A percentile compares a stretch with the other conserved stretches of the same genome.
phyloP scores from a whole-genome alignment of 23 red algal genomes.

The Agarophyton chilense region DNA sequence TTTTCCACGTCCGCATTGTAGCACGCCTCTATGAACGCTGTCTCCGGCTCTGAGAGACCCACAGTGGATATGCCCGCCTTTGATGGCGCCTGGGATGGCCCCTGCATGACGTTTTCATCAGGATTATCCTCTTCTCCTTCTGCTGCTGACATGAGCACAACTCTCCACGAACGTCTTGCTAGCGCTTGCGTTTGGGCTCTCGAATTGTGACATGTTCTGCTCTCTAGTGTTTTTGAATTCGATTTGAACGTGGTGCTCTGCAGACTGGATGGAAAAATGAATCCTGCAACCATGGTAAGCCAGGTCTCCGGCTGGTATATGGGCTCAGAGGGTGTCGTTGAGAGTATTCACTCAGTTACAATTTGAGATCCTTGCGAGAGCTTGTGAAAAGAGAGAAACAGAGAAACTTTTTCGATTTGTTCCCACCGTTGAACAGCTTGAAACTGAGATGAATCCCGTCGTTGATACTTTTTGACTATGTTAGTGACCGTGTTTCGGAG shows the following conservation, averaged over 20 bases:
- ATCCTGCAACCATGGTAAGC: not conserved
- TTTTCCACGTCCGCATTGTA: conserved; percentile 70
- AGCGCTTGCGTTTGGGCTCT: not conserved
- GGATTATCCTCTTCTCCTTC: not conserved
- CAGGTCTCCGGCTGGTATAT: not conserved
- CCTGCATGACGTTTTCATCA: conserved; percentile 10
- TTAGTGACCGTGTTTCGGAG: no score
- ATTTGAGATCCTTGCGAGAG: no score
- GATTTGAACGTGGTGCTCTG: not conserved
- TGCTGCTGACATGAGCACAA: not conserved
- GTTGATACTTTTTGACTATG: no score
- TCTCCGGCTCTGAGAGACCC: conserved; percentile 41
- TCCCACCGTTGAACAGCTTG: no score
- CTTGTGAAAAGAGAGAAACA: no score
- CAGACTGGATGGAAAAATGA: not conserved
- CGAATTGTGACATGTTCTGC: not conserved
- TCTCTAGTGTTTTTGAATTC: not conserved
- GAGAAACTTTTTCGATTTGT: no score
- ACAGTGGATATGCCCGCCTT: conserved; percentile 54
- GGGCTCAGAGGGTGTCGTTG: no score
- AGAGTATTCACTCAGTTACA: no score
- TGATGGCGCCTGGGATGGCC: conserved; percentile 42
- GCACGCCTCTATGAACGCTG: conserved; percentile 58
- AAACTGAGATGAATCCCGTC: no score
- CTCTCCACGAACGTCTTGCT: not conserved